phyloP scores from a whole-genome alignment of 2,329 filamentous ascomycete species.

The Penicillium janthinellum region DNA sequence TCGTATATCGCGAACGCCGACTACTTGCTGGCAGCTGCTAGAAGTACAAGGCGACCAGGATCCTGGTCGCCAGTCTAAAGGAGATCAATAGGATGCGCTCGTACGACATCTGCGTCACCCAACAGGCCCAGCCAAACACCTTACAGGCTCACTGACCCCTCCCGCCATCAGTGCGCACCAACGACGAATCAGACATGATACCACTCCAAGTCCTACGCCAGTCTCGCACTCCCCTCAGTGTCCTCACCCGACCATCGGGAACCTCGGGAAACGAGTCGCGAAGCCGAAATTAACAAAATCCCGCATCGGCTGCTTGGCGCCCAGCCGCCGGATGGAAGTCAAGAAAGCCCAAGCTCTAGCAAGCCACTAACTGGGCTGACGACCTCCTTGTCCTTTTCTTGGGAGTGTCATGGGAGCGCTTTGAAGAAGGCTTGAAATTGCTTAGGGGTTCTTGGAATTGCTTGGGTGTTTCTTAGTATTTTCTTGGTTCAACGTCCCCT shows the following conservation, averaged over 20 bases:
- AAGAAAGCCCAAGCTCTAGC: background rate
- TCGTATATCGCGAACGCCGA: too few relatives aligned
- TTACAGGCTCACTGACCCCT: background rate
- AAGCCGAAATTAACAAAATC: background rate
- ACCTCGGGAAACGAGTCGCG: background rate
- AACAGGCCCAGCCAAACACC: background rate
- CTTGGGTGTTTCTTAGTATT: background rate
- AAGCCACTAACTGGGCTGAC: conserved; percentile 3
- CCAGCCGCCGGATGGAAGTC: conserved; percentile 2
- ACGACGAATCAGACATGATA: background rate
- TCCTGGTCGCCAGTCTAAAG: background rate
- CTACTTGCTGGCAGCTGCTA: too few relatives aligned
- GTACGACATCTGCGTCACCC: background rate
- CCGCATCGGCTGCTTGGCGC: conserved; percentile 8
- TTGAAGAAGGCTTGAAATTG: background rate
- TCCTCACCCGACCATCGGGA: background rate
- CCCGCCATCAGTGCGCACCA: background rate
- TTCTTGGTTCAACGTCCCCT: background rate
- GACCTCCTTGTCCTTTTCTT: background rate
- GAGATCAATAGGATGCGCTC: background rate
- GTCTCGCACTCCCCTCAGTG: background rate
- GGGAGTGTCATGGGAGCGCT: background rate
- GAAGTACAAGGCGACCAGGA: background rate
- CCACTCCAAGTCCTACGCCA: background rate
- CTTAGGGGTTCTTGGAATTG: background rate